phyloP scores from a whole-genome alignment of 257 asterid species.

The Scutellaria galericulata region DNA sequence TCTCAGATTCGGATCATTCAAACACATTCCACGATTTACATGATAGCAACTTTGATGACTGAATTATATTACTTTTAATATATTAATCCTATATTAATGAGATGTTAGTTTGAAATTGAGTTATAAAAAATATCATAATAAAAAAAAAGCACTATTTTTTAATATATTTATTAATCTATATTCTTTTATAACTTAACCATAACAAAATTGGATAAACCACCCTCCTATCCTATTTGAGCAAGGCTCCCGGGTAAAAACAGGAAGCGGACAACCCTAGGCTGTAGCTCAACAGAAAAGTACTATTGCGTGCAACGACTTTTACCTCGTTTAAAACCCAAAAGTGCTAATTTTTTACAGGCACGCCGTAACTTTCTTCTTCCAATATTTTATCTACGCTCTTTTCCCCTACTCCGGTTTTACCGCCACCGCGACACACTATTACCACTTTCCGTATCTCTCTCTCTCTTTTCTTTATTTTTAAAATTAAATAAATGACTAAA shows the following conservation, averaged over 20 bases:
- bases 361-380: constrained; percentile 28
- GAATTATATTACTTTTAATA: no score
- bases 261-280: constrained; percentile 28
- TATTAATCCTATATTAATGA: background rate
- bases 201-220: background rate
- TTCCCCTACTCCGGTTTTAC: constrained; percentile 33
- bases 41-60: no score
- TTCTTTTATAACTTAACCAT: no score
- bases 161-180: no score
- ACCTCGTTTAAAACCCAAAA: constrained; percentile 28
- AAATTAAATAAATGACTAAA: background rate
- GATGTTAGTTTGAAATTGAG: no score
- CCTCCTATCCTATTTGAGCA: background rate
- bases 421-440: constrained; percentile 2
- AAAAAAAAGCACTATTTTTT: no score
- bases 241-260: constrained; percentile 30
- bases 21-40: no score
- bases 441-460: no score
- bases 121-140: no score
- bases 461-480: no score
- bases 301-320: constrained; percentile 36
- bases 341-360: constrained; percentile 32
- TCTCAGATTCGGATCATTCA: no score
- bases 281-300: constrained; percentile 38
- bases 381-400: background rate